A percentile compares a stretch with the other conserved stretches of the same genome.
Conservation (phyloP, 2,329 filamentous ascomycete genomes). For the Cladophialophora psammophila region DNA sequence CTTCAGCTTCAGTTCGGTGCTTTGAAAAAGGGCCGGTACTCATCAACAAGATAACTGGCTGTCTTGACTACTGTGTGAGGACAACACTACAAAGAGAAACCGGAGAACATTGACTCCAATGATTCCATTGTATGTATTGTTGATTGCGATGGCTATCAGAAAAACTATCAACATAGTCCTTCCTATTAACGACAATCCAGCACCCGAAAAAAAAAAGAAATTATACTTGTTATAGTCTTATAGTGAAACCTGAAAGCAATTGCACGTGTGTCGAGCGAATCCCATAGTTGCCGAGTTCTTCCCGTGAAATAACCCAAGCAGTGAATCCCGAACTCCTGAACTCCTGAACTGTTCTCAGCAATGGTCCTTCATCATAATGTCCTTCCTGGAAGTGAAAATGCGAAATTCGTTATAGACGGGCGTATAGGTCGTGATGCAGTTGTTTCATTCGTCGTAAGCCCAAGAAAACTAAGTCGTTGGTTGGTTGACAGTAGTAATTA, state of each 20-base stretch:
- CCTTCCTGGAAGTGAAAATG: neutral
- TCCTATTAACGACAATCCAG: neutral
- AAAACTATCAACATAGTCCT: conserved; percentile 2
- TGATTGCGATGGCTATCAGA: conserved; percentile 1
- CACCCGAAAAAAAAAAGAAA: conserved; percentile 3
- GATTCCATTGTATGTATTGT: neutral
- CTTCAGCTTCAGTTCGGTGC: no score
- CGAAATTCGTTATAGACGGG: conserved; percentile 2
- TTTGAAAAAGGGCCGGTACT: no score
- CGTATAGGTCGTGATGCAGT: conserved; percentile 4
- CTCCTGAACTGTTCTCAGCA: neutral
- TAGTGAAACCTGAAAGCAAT: conserved; percentile 2
- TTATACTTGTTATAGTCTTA: conserved; percentile 1
- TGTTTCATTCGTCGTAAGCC: conserved; percentile 2
- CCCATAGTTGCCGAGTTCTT: neutral
- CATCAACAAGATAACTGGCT: no score
- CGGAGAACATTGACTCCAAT: neutral
- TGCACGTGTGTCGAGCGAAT: neutral
- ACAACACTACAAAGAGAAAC: neutral
- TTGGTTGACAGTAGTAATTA: neutral
- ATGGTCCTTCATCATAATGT: neutral
- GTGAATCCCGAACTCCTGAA: neutral
- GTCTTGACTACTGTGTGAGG: no score
- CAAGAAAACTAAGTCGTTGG: neutral
- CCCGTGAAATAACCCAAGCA: conserved; percentile 2